Evolutionary conservation across 495 filamentous ascomycete species (phyloP).

Genomic region (Oleoguttula mirabilis): DNA sequence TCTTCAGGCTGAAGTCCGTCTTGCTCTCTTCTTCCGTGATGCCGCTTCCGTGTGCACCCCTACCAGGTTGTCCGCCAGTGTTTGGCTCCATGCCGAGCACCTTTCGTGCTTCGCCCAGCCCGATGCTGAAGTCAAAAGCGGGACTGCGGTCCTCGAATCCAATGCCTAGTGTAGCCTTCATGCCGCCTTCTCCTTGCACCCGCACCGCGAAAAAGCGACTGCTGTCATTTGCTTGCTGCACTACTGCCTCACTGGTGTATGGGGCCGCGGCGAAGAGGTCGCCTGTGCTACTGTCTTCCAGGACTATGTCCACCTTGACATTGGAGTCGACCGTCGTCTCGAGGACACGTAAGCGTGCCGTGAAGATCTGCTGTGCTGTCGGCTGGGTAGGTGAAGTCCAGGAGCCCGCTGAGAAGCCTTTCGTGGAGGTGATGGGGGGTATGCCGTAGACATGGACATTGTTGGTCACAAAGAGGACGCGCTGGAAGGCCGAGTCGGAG

Average conservation of each 20-base stretch:
- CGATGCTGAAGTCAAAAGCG: conserved; percentile 70
- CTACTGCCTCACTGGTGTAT: conserved; percentile 44
- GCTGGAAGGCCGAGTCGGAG: conserved; percentile 66
- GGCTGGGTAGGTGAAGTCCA: conserved; percentile 54
- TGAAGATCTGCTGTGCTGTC: conserved; percentile 63
- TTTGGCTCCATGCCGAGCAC: conserved; percentile 33
- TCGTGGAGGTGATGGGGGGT: conserved; percentile 55
- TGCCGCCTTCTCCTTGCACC: conserved; percentile 54
- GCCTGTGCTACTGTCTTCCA: conserved; percentile 59
- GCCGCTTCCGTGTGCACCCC: conserved; percentile 20
- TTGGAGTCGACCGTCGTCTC: conserved; percentile 46
- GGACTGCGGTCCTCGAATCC: conserved; percentile 76
- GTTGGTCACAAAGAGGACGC: conserved; percentile 58
- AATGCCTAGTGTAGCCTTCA: conserved; percentile 66
- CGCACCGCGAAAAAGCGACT: conserved; percentile 68
- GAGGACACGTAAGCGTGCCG: conserved; percentile 63
- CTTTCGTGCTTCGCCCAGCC: conserved; percentile 59
- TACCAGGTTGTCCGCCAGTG: conserved; percentile 15
- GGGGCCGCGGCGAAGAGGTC: conserved; percentile 70
- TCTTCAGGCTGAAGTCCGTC: conserved; percentile 66
- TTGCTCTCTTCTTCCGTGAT: conserved; percentile 36
- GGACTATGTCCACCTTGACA: conserved; percentile 56
- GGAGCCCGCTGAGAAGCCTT: conserved; percentile 57
- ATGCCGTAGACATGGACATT: conserved; percentile 70
- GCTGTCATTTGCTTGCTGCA: conserved; percentile 62